Evolutionary conservation across 2,329 filamentous ascomycete species (phyloP).

Genomic region (Penicillium sp.): DNA sequence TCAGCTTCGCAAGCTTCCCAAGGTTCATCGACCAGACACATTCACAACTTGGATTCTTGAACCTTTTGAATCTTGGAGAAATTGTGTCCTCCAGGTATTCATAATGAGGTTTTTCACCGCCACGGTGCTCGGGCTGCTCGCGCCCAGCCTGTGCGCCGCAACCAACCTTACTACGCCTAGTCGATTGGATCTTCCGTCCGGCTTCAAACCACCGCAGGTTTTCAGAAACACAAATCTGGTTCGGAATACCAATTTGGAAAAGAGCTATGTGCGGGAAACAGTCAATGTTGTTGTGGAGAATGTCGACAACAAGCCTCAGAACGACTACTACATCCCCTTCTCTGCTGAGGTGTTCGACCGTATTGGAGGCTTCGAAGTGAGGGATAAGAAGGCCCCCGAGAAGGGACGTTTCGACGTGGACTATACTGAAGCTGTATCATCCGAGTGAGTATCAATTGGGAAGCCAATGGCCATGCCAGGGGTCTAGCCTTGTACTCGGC

Average conservation of each 20-base stretch:
- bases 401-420: slow-evolving; percentile 68
- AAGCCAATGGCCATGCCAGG: slow-evolving; percentile 37
- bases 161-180: slow-evolving; percentile 29
- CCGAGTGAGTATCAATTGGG: slow-evolving; percentile 56
- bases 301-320: slow-evolving; percentile 71
- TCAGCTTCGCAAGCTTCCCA: slow-evolving; percentile 26
- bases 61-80: slow-evolving; percentile 16
- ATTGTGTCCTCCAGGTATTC: slow-evolving; percentile 27
- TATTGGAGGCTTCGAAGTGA: slow-evolving; percentile 84
- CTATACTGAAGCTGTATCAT: slow-evolving; percentile 61
- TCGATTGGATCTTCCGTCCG: slow-evolving; percentile 39
- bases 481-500: neutral
- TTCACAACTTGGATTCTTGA: slow-evolving; percentile 13
- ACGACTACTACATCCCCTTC: slow-evolving; percentile 90
- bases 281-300: slow-evolving; percentile 97
- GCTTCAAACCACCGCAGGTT: slow-evolving; percentile 80
- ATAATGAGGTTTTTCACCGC: slow-evolving; percentile 45
- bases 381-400: slow-evolving; percentile 79
- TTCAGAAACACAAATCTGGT: slow-evolving; percentile 94
- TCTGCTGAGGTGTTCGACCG: slow-evolving; percentile 70
- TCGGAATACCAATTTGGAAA: slow-evolving; percentile 86
- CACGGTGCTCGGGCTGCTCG: slow-evolving; percentile 38
- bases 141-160: slow-evolving; percentile 38
- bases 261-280: slow-evolving; percentile 83
- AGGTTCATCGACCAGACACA: slow-evolving; percentile 13